Evolutionary conservation across 2,329 filamentous ascomycete genomes (phyloP), one percentile per base, ranked within the genome.

Genomic region (Biscogniauxia mediterranea): DNA sequence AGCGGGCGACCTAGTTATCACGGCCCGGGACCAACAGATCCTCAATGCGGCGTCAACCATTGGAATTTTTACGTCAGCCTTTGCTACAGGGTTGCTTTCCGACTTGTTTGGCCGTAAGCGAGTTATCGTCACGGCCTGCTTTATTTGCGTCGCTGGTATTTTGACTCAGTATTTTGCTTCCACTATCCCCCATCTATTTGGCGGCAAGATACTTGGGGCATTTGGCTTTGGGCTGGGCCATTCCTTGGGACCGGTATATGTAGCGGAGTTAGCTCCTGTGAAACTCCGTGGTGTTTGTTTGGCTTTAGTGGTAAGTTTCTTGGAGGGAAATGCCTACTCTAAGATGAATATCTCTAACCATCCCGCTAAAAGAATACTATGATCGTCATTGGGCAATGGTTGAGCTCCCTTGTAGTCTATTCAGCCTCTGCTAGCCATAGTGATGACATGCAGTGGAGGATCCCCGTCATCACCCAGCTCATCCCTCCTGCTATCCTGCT

Each of bases 251-350:
- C 73, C 73, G 1, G 73, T 74, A 11, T 73, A 70, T 38, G 72
- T 74, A 13, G 71, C 73, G 5, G 73, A 75, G 64, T 56, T 74
- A 20, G 72, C 73, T 0, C 73, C 73, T 0, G 66, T 69, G 21
- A 70, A 71, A 62, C 64, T 74, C 52, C 68, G 73, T 3, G 73
- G 73, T 13, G 56, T 73, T 11, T 73, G 70, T 38, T 58, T 74
- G 9, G 64, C 68, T 11, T 58, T 74, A 2, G 61, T 74, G 25
- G 69, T 71, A 51, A 56, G 66, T 57, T 6, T n/a, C 51, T 2
- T 6, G 26, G 15, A 46, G 8, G 26, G 15, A 46, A 11, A 13
- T 3, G 17, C 38, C 15, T 5, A 2, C 38, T 7, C 38, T 23
- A 21, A 52, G 19, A 21, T 23, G 13, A 21, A 52, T 17, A 52